Evolutionary conservation across 257 asterid species (phyloP).

Genomic region (Osmanthus fragrans): DNA sequence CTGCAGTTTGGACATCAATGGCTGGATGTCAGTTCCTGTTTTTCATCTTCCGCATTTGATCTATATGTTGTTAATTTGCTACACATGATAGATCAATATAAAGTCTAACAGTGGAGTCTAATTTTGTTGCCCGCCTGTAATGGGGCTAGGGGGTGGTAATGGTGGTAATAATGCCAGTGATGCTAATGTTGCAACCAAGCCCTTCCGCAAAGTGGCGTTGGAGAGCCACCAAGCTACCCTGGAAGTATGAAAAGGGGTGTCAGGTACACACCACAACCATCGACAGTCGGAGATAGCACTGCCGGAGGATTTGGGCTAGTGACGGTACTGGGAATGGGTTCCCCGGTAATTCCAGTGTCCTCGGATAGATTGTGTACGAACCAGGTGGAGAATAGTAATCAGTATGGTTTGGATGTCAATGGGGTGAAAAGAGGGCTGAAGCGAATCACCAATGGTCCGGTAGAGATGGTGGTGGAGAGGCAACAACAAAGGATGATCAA

Average conservation of each 20-base stretch:
- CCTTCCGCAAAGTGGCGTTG: slow-evolving; percentile 39
- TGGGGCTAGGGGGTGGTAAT: slow-evolving; percentile 20
- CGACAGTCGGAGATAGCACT: slow-evolving; percentile 37
- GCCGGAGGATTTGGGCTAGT: slow-evolving; percentile 57
- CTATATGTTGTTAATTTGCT: too few relatives aligned
- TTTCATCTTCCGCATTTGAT: too few relatives aligned
- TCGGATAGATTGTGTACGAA: slow-evolving; percentile 49
- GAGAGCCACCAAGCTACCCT: slow-evolving; percentile 26
- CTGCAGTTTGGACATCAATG: too few relatives aligned
- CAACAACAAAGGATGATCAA: slow-evolving; percentile 79
- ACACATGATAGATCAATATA: too few relatives aligned
- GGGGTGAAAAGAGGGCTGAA: slow-evolving; percentile 53
- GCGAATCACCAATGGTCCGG: slow-evolving; percentile 56
- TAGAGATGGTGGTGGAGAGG: slow-evolving; percentile 54
- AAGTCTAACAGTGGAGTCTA: too few relatives aligned
- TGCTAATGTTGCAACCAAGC: slow-evolving; percentile 23
- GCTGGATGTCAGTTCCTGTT: too few relatives aligned
- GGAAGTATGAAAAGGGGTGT: slow-evolving; percentile 44
- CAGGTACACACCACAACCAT: slow-evolving; percentile 37
- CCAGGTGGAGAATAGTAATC: slow-evolving; percentile 41
- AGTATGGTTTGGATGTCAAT: slow-evolving; percentile 42
- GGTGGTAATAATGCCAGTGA: slow-evolving; percentile 18
- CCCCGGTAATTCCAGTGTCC: slow-evolving; percentile 66
- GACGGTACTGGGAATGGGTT: slow-evolving; percentile 48
- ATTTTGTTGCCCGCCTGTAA: slow-evolving; percentile 39